Conservation (phyloP, 305 asterid genomes). For the Fraxinus floribunda region DNA sequence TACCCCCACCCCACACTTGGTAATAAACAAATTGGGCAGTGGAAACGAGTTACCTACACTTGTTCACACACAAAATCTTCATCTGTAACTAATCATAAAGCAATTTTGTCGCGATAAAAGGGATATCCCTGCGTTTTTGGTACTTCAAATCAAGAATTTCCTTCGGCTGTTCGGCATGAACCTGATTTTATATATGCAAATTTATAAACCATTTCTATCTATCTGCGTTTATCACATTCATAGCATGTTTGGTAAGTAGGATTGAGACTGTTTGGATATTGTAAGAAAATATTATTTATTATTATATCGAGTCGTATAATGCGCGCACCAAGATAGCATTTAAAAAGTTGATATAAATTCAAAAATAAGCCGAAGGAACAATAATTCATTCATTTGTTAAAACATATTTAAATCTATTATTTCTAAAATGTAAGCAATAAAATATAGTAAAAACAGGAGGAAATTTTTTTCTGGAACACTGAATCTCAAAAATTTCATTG, state of each 20-base stretch:
- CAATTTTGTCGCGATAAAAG: conserved; percentile 42
- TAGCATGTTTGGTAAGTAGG: not conserved
- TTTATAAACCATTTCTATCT: not conserved
- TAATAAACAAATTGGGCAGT: conserved; percentile 18
- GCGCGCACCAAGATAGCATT: not conserved
- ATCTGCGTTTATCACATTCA: not conserved
- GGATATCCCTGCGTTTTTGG: conserved; percentile 43
- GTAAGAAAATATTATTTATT: not conserved
- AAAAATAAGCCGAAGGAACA: not conserved
- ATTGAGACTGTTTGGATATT: not conserved
- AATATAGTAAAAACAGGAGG: not conserved
- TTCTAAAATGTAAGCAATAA: not conserved
- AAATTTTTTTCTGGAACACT: not conserved
- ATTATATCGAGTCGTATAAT: not conserved
- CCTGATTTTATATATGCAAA: not conserved
- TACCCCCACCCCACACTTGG: conserved; percentile 20
- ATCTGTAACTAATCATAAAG: conserved; percentile 33
- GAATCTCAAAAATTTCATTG: conserved; percentile 11
- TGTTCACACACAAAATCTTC: conserved; percentile 39
- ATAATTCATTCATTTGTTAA: not conserved
- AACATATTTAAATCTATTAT: not conserved
- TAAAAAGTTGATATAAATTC: not conserved
- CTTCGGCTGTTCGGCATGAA: not conserved
- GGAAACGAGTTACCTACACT: conserved; percentile 42
- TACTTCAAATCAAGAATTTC: conserved; percentile 27